Evolutionary conservation across 371 early-diverging fungal genomes (phyloP).

Genomic region (Syncephalastrum contaminatum): DNA sequence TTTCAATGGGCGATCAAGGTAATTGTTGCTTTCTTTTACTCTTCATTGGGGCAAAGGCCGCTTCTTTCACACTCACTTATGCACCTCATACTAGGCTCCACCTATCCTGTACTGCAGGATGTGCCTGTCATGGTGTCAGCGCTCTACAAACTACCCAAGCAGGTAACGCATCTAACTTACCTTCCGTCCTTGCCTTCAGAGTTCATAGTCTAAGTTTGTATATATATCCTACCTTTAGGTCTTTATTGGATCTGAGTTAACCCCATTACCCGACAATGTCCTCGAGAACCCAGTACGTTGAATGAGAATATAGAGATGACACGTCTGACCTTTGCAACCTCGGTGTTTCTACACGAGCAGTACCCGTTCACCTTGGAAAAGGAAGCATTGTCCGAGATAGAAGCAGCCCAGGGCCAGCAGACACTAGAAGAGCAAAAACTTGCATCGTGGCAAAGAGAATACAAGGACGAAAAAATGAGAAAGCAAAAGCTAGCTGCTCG

Average conservation of each 20-base stretch:
- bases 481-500: constrained; percentile 49
- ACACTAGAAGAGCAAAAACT: constrained; percentile 20
- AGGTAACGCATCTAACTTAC: constrained; percentile 23
- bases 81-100: constrained; percentile 31
- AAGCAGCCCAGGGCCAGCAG: constrained; percentile 17
- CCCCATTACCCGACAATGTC: constrained; percentile 36
- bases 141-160: constrained; percentile 47
- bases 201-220: neutral
- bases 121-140: constrained; percentile 56
- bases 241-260: constrained; percentile 30
- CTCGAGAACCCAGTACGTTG: constrained; percentile 18
- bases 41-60: neutral
- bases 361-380: constrained; percentile 46
- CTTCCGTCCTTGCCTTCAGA: neutral
- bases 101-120: constrained; percentile 49
- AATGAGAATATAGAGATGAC: neutral
- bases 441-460: constrained; percentile 24
- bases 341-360: neutral
- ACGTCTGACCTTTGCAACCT: too few species aligned
- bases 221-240: constrained; percentile 17
- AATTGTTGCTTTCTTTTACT: neutral
- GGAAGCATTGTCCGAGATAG: constrained; percentile 37
- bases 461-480: constrained; percentile 35
- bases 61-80: neutral
- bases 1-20: constrained; percentile 19